phyloP scores from a whole-genome alignment of 2,329 filamentous ascomycete genomes.

The Fusarium sp. region DNA sequence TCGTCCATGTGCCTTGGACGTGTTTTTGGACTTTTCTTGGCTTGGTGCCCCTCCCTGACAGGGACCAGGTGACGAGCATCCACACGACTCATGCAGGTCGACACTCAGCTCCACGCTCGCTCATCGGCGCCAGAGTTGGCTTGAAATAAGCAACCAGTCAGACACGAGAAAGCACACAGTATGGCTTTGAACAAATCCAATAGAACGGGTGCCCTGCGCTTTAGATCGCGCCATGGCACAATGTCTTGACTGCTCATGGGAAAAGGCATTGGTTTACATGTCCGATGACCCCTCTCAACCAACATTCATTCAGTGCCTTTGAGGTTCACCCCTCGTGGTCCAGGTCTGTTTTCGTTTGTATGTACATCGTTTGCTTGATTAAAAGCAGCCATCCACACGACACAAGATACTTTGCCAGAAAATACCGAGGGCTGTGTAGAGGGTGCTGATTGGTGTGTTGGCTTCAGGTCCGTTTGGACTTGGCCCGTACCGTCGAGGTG shows the following conservation, averaged over 20 bases:
- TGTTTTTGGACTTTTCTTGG: conserved; percentile 18
- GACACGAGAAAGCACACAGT: conserved; percentile 30
- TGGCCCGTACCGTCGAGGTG: neutral
- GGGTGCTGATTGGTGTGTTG: conserved; percentile 26
- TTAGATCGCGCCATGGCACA: conserved; percentile 39
- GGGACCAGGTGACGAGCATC: conserved; percentile 33
- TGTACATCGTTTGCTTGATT: conserved; percentile 16
- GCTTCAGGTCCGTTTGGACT: neutral
- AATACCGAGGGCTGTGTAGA: conserved; percentile 10
- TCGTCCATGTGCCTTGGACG: conserved; percentile 22
- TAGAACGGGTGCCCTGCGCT: conserved; percentile 39
- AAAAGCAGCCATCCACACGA: conserved; percentile 32
- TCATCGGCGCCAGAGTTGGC: conserved; percentile 31
- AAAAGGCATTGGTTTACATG: conserved; percentile 16
- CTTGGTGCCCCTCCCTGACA: conserved; percentile 24
- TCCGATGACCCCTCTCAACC: conserved; percentile 31
- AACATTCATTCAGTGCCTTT: conserved; percentile 12
- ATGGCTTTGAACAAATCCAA: conserved; percentile 30
- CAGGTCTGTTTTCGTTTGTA: conserved; percentile 13
- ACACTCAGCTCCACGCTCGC: conserved; percentile 33
- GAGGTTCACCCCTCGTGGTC: conserved; percentile 17
- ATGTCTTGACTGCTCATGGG: conserved; percentile 6
- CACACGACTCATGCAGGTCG: conserved; percentile 38
- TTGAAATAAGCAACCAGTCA: conserved; percentile 35
- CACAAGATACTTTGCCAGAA: conserved; percentile 19